phyloP scores from a whole-genome alignment of 169 alveolate species.

The Plasmodium falciparum region DNA sequence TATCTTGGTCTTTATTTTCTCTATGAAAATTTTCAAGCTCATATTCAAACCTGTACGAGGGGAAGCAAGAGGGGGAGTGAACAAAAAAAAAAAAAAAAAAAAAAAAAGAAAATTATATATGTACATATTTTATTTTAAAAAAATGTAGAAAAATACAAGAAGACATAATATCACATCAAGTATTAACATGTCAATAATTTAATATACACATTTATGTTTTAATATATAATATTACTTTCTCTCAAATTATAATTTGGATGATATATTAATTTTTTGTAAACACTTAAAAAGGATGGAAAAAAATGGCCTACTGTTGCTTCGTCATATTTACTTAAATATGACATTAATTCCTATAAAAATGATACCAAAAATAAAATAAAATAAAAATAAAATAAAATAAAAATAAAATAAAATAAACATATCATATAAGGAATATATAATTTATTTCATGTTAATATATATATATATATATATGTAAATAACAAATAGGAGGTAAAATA shows the following conservation, averaged over 20 bases:
- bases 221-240: conserved; percentile 28
- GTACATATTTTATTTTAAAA: not conserved
- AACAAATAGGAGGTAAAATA: not conserved
- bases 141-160: not conserved
- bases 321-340: conserved; percentile 16
- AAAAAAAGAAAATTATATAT: not conserved
- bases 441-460: too few species aligned
- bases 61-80: not conserved
- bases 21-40: conserved; percentile 47
- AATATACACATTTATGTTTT: not conserved
- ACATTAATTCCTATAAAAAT: conserved; percentile 23
- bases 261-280: conserved; percentile 55
- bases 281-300: conserved; percentile 38
- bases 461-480: not conserved
- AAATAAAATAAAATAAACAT: not conserved
- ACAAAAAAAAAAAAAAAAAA: not conserved
- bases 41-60: conserved; percentile 21
- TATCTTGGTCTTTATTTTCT: conserved; percentile 41
- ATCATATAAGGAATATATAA: not conserved
- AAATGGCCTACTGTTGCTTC: conserved; percentile 28
- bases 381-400: not conserved
- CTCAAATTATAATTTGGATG: conserved; percentile 49
- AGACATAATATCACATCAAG: not conserved
- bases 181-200: not conserved
- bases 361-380: not conserved